Base-by-base conservation (phyloP, 805 yeast species). In the Kodamaea leandrae region DNA sequence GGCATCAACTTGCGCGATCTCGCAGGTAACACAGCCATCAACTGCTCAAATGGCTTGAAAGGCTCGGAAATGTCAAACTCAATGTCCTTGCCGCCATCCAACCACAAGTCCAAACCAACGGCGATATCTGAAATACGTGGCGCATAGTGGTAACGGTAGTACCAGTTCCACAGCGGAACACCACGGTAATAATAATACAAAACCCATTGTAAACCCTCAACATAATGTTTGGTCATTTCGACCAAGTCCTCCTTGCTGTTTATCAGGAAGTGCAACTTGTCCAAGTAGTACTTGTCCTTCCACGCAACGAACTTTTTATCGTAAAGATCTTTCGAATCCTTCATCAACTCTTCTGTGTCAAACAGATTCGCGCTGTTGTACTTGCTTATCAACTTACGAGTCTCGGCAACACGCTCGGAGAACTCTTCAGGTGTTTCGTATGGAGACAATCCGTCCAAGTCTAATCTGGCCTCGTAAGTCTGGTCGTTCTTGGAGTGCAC, bases 151-250 rank as follows among this genome's bases (percentile, higher is more conserved):
- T 86, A 86, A 50, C 72, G 78, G 60, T 77, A 91, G 58, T 77
- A 91, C 99, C 98, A 91, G 33, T 86, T 83, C 99, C 99, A 91
- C 2, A 98, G 89, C 28, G 87, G 86, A 56, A 87, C 82, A 19
- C 97, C 98, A 51, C 77, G 76, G 58, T 89, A 91, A 64, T 91
- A 91, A 66, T 91, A 91, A 55, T 76, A 81, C 61, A 93, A 69
- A 10, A 93, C 98, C 99, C 99, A 91, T 65, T 91, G 99, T 47
- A 91, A 72, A 49, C 99, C 99, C 63, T 90, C 96, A 30, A 93
- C 72, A 57, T 90, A 93, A 57, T 86, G 89, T 50, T 80, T 79
- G 6, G 95, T 76, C 48, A 88, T 59, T 7, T 78, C 81, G n/a
- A 60, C 61, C 49, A 90, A 63, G 43, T 77, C 62, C 1, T 77